Evolutionary conservation across 1,284 basidiomycete genomes (phyloP), one percentile per base, ranked within the genome.

Genomic region (Melampsora larici-populina): DNA sequence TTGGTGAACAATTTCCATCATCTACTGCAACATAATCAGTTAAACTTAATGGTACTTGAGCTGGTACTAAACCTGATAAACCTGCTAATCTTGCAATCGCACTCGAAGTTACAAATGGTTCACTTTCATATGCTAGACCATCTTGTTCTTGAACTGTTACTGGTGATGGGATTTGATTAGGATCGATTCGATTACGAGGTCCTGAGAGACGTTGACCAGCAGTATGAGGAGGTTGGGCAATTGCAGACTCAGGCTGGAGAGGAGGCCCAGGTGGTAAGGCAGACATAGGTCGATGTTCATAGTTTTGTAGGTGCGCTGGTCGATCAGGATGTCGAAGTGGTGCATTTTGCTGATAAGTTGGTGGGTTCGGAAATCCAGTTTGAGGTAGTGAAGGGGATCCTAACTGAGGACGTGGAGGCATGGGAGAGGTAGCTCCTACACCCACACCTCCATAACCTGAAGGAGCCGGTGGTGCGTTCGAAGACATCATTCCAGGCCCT

Each of bases 21-120:
- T 99, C 97, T 79, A 98, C 88, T 21, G 93, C 90, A 67, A 91
- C 86, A 82, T 89, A 97, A 82, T 97, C 92, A 0, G 94, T 92
- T 9, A 91, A 94, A 26, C 91, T 91, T 21, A 94, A 86, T 0
- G 97, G 97, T 0, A 90, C 89, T 80, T 90, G 89, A 62, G 73
- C 63, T 15, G 73, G 73, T n/a, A 49, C 31, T 77, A 84, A 79
- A 24, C 82, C 81, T 18, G 31, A 15, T 58, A 58, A n/a, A 15
- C 21, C 26, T 24, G 55, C 55, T 29, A 58, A 58, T 17, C 55
- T 11, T 40, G 9, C 5, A 58, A 90, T 92, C 0, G 91, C 85
- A 79, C 91, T 81, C 90, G 86, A 86, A 5, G 93, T 94, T 84
- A 89, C 87, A 81, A 90, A 94, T 75, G 88, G 86, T 82, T 92